These are phyloP conservation scores for Pseudozyma pruni DNA, from an alignment of 1,284 basidiomycete species.

Conservation along the genomic window DNA sequence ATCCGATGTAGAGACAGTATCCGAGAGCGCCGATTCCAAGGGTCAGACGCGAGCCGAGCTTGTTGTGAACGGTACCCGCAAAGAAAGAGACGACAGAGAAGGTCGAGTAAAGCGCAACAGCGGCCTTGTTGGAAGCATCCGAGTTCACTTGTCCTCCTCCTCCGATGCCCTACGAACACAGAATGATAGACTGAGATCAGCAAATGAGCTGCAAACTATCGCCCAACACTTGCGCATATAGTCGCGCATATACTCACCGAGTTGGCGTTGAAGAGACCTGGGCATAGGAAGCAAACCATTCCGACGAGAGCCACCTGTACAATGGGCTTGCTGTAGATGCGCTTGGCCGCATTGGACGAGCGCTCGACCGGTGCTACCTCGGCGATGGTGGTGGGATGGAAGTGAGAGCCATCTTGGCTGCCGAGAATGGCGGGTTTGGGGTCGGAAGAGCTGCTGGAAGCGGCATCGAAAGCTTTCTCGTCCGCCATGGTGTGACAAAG, in stretches of 20 bases:
- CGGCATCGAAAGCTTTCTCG: constrained; percentile 33
- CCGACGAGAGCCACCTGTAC: constrained; percentile 40
- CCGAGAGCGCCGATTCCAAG: constrained; percentile 76
- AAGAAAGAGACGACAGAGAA: constrained; percentile 68
- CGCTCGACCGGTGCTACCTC: constrained; percentile 12
- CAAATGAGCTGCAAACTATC: too few relatives aligned
- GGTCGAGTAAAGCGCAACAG: constrained; percentile 58
- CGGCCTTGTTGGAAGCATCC: constrained; percentile 37
- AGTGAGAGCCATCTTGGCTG: constrained; percentile 7
- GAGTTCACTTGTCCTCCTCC: constrained; percentile 68
- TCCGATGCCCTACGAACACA: constrained; percentile 68
- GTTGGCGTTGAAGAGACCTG: constrained; percentile 72
- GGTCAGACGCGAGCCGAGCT: constrained; percentile 78
- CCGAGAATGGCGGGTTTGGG: constrained; percentile 8
- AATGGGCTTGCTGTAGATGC: constrained; percentile 28
- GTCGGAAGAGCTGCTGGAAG: constrained; percentile 30
- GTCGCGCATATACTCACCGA: too few relatives aligned
- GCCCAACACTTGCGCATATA: too few relatives aligned
- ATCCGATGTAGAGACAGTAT: constrained; percentile 75
- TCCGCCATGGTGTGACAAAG: constrained; percentile 16
- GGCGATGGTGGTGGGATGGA: constrained; percentile 24
- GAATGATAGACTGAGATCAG: too few relatives aligned
- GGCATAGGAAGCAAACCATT: constrained; percentile 69
- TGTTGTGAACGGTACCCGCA: constrained; percentile 76
- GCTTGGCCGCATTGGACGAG: constrained; percentile 26